phyloP scores from a whole-genome alignment of 164 flowering plant species.

The Magnolia kwangsiensis region DNA sequence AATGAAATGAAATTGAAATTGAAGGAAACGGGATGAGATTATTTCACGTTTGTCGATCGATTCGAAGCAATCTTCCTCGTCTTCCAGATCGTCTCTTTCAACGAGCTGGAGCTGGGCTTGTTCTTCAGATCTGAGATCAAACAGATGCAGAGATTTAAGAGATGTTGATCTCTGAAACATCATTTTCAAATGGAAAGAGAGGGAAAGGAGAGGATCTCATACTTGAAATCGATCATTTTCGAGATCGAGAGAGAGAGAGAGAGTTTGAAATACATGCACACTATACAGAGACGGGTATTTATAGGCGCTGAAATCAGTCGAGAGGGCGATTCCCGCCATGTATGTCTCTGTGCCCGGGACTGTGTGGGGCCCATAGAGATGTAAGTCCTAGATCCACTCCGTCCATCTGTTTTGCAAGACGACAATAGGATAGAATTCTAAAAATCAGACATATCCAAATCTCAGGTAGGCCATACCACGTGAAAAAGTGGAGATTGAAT shows the following conservation, averaged over 20 bases:
- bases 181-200: background rate
- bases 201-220: background rate
- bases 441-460: too few relatives aligned
- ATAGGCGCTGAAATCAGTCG: background rate
- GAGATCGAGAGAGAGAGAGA: constrained; percentile 2
- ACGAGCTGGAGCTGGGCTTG: constrained; percentile 69
- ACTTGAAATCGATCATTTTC: constrained; percentile 34
- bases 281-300: background rate
- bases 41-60: constrained; percentile 73
- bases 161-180: background rate
- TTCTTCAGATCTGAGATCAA: constrained; percentile 64
- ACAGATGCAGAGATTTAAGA: constrained; percentile 1
- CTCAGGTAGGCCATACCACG: too few relatives aligned
- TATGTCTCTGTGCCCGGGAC: too few relatives aligned
- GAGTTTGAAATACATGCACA: background rate
- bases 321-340: background rate
- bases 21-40: background rate
- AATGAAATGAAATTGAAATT: background rate
- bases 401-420: too few relatives aligned
- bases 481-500: too few relatives aligned
- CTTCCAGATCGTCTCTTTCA: constrained; percentile 79
- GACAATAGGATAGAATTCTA: too few relatives aligned
- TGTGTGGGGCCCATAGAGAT: too few relatives aligned
- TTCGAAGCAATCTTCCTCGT: constrained; percentile 94
- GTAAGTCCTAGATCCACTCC: too few relatives aligned